phyloP scores from a whole-genome alignment of 1,284 basidiomycete species.

The Fomitiporia mediterranea region DNA sequence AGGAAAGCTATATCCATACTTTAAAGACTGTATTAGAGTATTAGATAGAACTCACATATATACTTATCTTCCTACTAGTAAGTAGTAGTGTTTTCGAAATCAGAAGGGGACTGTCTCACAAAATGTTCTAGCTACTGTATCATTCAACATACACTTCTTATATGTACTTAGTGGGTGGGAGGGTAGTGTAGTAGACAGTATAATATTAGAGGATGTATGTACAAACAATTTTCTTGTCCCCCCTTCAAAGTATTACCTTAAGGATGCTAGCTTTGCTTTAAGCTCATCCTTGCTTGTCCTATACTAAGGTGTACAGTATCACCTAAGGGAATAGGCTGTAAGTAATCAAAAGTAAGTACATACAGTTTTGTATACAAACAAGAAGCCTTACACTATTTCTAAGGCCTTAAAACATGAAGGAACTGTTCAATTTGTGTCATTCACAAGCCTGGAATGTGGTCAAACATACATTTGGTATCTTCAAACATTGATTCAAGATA shows the following conservation, averaged over 20 bases:
- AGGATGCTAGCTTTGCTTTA: conserved; percentile 15
- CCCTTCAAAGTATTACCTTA: conserved; percentile 15
- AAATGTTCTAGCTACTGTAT: conserved; percentile 31
- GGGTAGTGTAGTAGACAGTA: conserved; percentile 22
- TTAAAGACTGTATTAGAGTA: too few relatives aligned
- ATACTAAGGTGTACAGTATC: conserved; percentile 18
- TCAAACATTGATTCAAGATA: conserved; percentile 33
- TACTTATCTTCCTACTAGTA: too few relatives aligned
- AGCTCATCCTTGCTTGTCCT: neutral
- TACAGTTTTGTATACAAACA: neutral
- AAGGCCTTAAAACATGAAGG: conserved; percentile 32
- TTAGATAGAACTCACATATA: too few relatives aligned
- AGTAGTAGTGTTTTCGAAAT: too few relatives aligned
- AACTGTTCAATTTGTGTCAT: conserved; percentile 40
- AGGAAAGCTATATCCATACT: too few relatives aligned
- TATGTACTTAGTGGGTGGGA: conserved; percentile 27
- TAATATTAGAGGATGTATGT: conserved; percentile 13
- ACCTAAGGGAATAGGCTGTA: conserved; percentile 17
- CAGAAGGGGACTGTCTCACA: conserved; percentile 34
- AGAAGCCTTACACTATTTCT: neutral
- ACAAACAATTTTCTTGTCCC: conserved; percentile 13
- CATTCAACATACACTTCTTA: conserved; percentile 31
- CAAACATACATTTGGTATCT: conserved; percentile 39
- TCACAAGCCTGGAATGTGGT: conserved; percentile 35
- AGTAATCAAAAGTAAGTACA: neutral